Base-by-base conservation (phyloP, 2,329 filamentous ascomycete genomes). In the Fusarium dlaminii region DNA sequence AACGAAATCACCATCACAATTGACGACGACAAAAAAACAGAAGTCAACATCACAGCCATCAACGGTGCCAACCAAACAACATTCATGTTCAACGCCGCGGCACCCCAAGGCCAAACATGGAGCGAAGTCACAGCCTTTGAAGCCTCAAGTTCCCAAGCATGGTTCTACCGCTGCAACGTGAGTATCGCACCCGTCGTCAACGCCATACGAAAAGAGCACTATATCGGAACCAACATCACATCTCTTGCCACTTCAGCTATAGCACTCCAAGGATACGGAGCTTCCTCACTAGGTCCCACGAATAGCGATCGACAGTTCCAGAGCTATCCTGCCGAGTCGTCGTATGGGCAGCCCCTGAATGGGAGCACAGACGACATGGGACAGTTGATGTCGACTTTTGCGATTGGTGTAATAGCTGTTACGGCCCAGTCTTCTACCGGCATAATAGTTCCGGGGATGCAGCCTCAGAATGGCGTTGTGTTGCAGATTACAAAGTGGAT, bases 251-350 rank as follows among this genome's bases (percentile, higher is more conserved):
- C 75, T 2, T 68, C 64, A 22, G 68, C 71, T 4, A 76, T 78
- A 60, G 76, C 76, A 3, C 64, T 78, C 1, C 76, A 78, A 45
- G 76, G 75, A 3, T 78, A 77, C 17, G 68, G 72, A 17, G 75
- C 75, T 5, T 77, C 75, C 29, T 75, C 70, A 2, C 34, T 77
- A 3, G 55, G 63, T 3, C 54, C 72, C 5, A 60, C 52, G 17
- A 63, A 73, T 27, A 73, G 54, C 39, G 63, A 68, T 48, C 64
- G 56, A 36, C 72, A 74, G 37, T 74, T 74, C 20, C 83, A 85
- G 71, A 82, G 81, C 15, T 87, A 86, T 57, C 85, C 86, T 0
- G 78, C 81, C 32, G 82, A 85, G 57, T 82, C 82, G 3, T 66
- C 78, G 9, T 85, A 82, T 57, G 86, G 85, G 5, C 42, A 46